Evolutionary conservation across 106 monocot genomes (phyloP).

Genomic region (Dendrobium catenatum): DNA sequence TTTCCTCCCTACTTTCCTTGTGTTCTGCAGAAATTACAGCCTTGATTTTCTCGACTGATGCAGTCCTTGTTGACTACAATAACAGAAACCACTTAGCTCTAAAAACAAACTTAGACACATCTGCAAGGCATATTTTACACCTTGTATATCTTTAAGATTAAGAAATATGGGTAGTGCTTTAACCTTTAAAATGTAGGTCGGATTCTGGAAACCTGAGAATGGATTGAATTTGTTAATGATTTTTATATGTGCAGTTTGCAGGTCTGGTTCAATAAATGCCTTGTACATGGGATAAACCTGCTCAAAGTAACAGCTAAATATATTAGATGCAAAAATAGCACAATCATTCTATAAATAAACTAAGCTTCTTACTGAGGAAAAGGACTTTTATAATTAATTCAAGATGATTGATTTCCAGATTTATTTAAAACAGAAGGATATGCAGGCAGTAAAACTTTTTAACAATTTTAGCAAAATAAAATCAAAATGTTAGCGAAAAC

Average conservation of each 20-base stretch:
- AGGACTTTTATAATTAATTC: not conserved
- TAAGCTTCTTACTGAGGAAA: not conserved
- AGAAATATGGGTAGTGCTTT: conserved; percentile 6
- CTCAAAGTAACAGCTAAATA: not conserved
- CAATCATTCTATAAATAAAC: not conserved
- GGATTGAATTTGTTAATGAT: conserved; percentile 98
- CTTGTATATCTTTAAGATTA: not conserved
- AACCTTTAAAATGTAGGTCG: conserved; percentile 98
- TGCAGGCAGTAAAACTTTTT: not conserved
- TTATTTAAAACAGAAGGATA: not conserved
- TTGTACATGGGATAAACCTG: conserved; percentile 99
- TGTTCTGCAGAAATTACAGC: conserved; percentile 60
- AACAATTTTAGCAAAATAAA: not conserved
- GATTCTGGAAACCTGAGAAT: conserved; percentile 94
- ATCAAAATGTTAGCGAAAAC: conserved; percentile 22
- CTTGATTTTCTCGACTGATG: conserved; percentile 69
- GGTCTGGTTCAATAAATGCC: conserved; percentile 97
- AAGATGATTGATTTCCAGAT: not conserved
- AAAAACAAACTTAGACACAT: conserved; percentile 9
- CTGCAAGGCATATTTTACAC: conserved; percentile 4
- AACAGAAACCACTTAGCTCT: conserved; percentile 27
- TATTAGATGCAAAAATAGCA: not conserved
- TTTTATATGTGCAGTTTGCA: conserved; percentile 94
- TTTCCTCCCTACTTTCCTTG: conserved; percentile 76
- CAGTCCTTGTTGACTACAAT: conserved; percentile 59